Percentiles rank a stretch among this genome's conserved stretches.
Evolutionary conservation across 352 stramenopile species (phyloP).

Genomic region (Phytopythium kandeliae): DNA sequence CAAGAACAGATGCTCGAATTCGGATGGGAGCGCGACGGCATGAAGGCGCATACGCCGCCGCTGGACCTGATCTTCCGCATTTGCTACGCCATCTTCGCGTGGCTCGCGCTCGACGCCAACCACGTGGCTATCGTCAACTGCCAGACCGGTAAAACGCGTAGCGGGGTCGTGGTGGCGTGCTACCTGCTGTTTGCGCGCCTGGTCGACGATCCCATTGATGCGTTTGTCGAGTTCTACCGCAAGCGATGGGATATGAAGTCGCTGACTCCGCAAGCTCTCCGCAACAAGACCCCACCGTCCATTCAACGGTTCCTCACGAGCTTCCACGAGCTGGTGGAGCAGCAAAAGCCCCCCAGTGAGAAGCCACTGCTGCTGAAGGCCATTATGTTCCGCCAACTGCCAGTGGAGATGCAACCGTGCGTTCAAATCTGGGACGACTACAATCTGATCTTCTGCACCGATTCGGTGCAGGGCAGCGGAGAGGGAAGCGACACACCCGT

Average conservation of each 20-base stretch:
- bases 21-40: constrained; percentile 70
- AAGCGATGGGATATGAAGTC: constrained; percentile 73
- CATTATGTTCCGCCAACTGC: constrained; percentile 66
- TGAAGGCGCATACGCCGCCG: constrained; percentile 79
- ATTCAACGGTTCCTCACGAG: constrained; percentile 65
- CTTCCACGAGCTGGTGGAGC: constrained; percentile 57
- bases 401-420: constrained; percentile 66
- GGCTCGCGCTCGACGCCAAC: constrained; percentile 69
- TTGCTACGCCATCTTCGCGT: constrained; percentile 92
- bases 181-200: constrained; percentile 88
- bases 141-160: constrained; percentile 91
- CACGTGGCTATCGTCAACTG: constrained; percentile 89
- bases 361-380: constrained; percentile 71
- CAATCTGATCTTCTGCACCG: constrained; percentile 59
- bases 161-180: constrained; percentile 89
- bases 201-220: constrained; percentile 64
- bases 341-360: constrained; percentile 47
- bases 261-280: constrained; percentile 52
- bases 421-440: constrained; percentile 86
- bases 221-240: constrained; percentile 90
- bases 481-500: constrained; percentile 28
- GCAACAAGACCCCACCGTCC: constrained; percentile 65
- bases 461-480: constrained; percentile 12
- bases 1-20: constrained; percentile 85
- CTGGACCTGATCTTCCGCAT: constrained; percentile 87